Percentiles rank a stretch among this genome's conserved stretches.
Evolutionary conservation across 129 eudicot genomes (phyloP).

Genomic region (Flaveria robusta): DNA sequence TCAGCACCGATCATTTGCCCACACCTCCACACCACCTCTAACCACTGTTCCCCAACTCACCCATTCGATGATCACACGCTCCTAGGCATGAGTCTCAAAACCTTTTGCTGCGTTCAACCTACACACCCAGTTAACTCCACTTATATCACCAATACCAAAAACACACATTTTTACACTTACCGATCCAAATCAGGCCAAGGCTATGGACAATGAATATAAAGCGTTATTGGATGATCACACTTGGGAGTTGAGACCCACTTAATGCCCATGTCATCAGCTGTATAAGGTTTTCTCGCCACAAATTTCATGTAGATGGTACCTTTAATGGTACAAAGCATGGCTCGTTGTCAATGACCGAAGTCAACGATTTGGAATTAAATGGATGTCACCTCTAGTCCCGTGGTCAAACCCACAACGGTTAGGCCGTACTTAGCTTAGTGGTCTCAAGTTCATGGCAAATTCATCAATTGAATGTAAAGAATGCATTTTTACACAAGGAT

Average conservation of each 20-base stretch:
- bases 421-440: not conserved
- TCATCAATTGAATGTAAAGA: not conserved
- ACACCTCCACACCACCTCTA: too few relatives aligned
- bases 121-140: too few relatives aligned
- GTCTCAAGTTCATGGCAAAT: not conserved
- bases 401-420: not conserved
- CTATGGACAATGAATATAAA: not conserved
- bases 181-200: too few relatives aligned
- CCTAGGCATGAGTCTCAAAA: too few relatives aligned
- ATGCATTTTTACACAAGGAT: not conserved
- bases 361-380: not conserved
- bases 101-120: too few relatives aligned
- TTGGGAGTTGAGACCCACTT: not conserved
- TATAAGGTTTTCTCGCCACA: not conserved
- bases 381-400: not conserved
- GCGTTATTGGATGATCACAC: not conserved
- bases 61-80: too few relatives aligned
- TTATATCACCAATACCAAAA: too few relatives aligned
- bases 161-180: too few relatives aligned
- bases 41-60: too few relatives aligned
- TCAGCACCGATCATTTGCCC: too few relatives aligned
- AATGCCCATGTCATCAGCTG: not conserved
- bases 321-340: not conserved
- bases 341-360: not conserved
- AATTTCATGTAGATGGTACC: not conserved